These are phyloP conservation scores for Aaosphaeria arxii DNA, from an alignment of 2,329 filamentous ascomycete species.

Conservation along the genomic window DNA sequence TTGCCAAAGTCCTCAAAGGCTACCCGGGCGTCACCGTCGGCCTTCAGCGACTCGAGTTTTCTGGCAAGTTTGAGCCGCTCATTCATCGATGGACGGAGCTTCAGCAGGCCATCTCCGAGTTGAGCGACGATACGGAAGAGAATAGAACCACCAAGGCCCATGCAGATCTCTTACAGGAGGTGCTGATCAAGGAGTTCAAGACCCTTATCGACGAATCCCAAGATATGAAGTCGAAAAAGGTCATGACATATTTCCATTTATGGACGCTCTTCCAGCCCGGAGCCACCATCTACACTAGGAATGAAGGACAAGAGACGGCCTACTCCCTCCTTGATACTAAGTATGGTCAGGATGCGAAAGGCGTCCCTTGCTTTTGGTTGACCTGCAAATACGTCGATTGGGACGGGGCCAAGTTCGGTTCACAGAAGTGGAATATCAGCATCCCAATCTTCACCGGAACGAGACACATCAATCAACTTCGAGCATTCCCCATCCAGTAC, in stretches of 20 bases:
- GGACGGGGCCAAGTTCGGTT: conserved; percentile 36
- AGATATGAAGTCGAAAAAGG: conserved; percentile 39
- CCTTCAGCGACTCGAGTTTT: conserved; percentile 62
- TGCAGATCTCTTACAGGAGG: conserved; percentile 35
- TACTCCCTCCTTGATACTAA: conserved; percentile 25
- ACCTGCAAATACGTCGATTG: conserved; percentile 36
- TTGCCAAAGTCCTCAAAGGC: conserved; percentile 54
- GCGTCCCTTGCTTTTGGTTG: conserved; percentile 37
- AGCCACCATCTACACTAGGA: conserved; percentile 23
- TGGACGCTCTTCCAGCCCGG: conserved; percentile 46
- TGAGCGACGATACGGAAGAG: conserved; percentile 24
- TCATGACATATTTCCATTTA: conserved; percentile 42
- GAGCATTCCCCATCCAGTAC: conserved; percentile 44
- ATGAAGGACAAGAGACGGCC: conserved; percentile 37
- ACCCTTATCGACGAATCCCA: conserved; percentile 39
- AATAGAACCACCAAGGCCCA: conserved; percentile 35
- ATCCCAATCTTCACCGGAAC: conserved; percentile 40
- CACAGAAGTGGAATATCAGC: conserved; percentile 23
- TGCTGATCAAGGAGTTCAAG: conserved; percentile 42
- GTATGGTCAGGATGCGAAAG: conserved; percentile 32
- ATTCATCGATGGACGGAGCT: conserved; percentile 61
- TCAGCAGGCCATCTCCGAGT: conserved; percentile 20
- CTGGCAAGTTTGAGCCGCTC: conserved; percentile 60
- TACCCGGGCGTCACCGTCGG: conserved; percentile 62
- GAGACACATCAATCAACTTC: conserved; percentile 39